Evolutionary conservation across 441 rosid genomes (phyloP).

Genomic region (Arabidopsis lyrata): DNA sequence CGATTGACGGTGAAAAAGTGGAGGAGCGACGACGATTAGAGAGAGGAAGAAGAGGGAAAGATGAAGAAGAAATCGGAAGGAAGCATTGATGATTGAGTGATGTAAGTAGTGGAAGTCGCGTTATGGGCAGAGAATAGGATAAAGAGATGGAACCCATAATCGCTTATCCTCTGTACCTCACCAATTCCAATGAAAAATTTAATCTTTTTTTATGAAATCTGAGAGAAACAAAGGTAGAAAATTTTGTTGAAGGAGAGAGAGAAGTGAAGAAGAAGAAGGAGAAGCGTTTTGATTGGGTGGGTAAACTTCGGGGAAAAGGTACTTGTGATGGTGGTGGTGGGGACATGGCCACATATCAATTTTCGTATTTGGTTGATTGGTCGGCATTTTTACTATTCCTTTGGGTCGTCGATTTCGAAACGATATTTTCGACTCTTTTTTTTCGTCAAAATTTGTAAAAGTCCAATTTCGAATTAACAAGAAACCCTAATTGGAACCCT

Average conservation of each 20-base stretch:
- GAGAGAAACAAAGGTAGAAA: slow-evolving; percentile 15
- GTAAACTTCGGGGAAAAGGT: slow-evolving; percentile 24
- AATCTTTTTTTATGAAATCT: slow-evolving; percentile 11
- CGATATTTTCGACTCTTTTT: background rate
- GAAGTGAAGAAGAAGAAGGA: background rate
- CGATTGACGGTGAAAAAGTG: slow-evolving; percentile 9
- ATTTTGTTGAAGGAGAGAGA: background rate
- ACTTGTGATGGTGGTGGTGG: slow-evolving; percentile 32
- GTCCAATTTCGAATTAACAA: slow-evolving; percentile 29
- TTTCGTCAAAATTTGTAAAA: background rate
- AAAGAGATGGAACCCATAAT: slow-evolving; percentile 54
- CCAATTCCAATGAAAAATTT: slow-evolving; percentile 25
- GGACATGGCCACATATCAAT: slow-evolving; percentile 36
- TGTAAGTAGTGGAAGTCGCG: slow-evolving; percentile 39
- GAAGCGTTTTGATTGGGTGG: slow-evolving; percentile 39
- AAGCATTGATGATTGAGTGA: slow-evolving; percentile 36
- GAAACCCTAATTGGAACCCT: slow-evolving; percentile 34
- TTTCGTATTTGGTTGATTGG: slow-evolving; percentile 25
- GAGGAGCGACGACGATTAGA: slow-evolving; percentile 45
- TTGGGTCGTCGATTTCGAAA: background rate
- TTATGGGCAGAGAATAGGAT: slow-evolving; percentile 45
- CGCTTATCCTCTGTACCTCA: slow-evolving; percentile 38
- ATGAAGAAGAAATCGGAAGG: slow-evolving; percentile 32
- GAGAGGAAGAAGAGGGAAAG: slow-evolving; percentile 37
- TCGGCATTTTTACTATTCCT: slow-evolving; percentile 23